Percentiles rank a stretch among this genome's conserved stretches.
These are phyloP conservation scores for Dryas alaskensis DNA, from an alignment of 306 rosid genomes.

Conservation along the genomic window DNA sequence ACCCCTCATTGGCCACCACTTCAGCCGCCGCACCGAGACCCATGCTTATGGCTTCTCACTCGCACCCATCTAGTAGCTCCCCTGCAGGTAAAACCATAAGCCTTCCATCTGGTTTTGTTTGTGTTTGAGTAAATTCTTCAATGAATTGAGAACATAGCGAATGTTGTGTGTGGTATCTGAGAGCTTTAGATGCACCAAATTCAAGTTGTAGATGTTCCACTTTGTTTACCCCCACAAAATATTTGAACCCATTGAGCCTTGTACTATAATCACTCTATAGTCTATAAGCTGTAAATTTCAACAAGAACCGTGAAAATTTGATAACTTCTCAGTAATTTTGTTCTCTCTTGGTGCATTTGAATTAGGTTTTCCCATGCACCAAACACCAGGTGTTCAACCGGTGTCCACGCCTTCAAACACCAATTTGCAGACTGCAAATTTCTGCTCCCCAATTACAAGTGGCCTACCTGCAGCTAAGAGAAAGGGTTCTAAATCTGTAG, in stretches of 20 bases:
- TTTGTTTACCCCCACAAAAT: background rate
- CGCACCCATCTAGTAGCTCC: conserved; percentile 13
- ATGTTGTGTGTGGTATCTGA: background rate
- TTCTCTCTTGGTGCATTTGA: background rate
- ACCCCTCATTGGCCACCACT: conserved; percentile 13
- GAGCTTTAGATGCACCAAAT: background rate
- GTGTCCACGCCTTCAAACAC: conserved; percentile 43
- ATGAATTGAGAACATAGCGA: background rate
- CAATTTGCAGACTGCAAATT: conserved; percentile 37
- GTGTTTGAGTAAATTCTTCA: background rate
- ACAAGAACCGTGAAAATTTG: background rate
- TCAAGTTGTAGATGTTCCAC: background rate
- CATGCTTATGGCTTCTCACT: conserved; percentile 31
- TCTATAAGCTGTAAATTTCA: background rate
- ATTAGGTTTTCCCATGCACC: conserved; percentile 37
- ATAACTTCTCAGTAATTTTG: background rate
- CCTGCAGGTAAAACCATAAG: conserved; percentile 40
- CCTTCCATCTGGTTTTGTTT: background rate
- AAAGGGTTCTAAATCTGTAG: conserved; percentile 31
- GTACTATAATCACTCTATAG: background rate
- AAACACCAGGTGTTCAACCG: conserved; percentile 28
- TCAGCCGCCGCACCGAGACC: conserved; percentile 16
- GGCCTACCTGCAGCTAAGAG: conserved; percentile 44
- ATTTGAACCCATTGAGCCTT: background rate
- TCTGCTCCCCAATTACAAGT: conserved; percentile 33